phyloP scores from a whole-genome alignment of 2,329 filamentous ascomycete species.

The Lachnellula cervina region DNA sequence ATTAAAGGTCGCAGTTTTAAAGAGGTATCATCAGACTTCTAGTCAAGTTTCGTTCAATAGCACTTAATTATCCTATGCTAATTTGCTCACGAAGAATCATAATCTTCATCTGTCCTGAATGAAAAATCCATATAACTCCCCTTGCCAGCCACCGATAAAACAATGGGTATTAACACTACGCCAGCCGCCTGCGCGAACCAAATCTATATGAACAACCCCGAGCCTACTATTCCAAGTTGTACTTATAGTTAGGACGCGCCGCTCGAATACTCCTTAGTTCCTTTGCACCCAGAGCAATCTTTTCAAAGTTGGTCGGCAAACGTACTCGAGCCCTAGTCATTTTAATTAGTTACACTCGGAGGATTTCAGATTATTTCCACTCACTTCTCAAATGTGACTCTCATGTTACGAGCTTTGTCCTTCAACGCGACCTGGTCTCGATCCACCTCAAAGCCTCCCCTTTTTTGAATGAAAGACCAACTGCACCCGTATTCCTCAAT shows the following conservation, averaged over 20 bases:
- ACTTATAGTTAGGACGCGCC: constrained; percentile 20
- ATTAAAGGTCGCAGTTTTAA: too few species aligned
- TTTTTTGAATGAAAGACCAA: constrained; percentile 43
- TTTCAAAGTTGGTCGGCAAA: constrained; percentile 40
- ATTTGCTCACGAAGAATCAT: too few species aligned
- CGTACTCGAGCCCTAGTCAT: constrained; percentile 4
- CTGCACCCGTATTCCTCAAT: constrained; percentile 41
- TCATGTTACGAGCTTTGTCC: constrained; percentile 51
- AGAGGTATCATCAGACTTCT: too few species aligned
- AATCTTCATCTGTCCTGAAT: neutral
- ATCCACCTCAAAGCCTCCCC: constrained; percentile 29
- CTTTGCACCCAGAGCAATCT: constrained; percentile 38
- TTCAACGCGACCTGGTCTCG: constrained; percentile 48
- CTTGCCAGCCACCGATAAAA: neutral
- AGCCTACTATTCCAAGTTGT: neutral
- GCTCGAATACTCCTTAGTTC: constrained; percentile 31
- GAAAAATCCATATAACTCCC: neutral
- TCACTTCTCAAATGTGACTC: constrained; percentile 40
- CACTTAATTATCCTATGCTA: too few species aligned
- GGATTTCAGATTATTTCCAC: constrained; percentile 15
- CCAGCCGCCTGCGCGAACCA: neutral
- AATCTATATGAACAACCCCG: neutral
- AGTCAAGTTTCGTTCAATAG: too few species aligned
- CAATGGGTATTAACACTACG: neutral
- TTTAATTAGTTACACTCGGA: constrained; percentile 1